Evolutionary conservation across 495 filamentous ascomycete species (phyloP).

Genomic region (Parathielavia appendiculata): DNA sequence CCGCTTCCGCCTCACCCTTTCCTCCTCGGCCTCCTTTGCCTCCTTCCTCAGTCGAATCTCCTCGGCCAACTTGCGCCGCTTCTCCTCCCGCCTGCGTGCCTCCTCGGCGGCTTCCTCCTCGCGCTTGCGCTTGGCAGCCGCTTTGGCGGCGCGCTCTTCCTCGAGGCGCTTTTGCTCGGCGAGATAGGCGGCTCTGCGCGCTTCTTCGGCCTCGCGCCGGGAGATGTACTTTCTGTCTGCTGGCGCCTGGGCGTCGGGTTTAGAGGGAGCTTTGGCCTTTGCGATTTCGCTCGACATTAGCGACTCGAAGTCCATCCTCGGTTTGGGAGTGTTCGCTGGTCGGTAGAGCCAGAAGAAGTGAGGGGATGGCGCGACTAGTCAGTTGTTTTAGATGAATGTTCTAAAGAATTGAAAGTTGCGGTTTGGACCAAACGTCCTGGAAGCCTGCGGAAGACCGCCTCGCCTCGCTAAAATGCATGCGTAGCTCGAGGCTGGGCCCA

Average conservation of each 20-base stretch:
- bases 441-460: no score
- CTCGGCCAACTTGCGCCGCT: conserved; percentile 72
- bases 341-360: neutral
- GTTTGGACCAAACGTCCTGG: neutral
- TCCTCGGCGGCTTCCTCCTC: conserved; percentile 79
- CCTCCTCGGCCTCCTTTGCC: conserved; percentile 59
- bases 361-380: neutral
- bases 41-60: conserved; percentile 66
- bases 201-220: conserved; percentile 79
- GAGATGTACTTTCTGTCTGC: conserved; percentile 68
- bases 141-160: conserved; percentile 59
- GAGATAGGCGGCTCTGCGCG: conserved; percentile 73
- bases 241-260: conserved; percentile 23
- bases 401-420: neutral
- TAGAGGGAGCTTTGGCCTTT: conserved; percentile 53
- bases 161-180: conserved; percentile 69
- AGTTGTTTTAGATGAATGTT: neutral
- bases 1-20: conserved; percentile 43
- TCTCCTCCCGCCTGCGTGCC: conserved; percentile 66
- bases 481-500: no score
- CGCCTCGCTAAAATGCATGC: no score
- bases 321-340: neutral
- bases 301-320: conserved; percentile 83
- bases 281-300: conserved; percentile 87
- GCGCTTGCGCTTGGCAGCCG: conserved; percentile 74